phyloP scores from a whole-genome alignment of 139 green algal species.

The Edaphochlamys debaryana region DNA sequence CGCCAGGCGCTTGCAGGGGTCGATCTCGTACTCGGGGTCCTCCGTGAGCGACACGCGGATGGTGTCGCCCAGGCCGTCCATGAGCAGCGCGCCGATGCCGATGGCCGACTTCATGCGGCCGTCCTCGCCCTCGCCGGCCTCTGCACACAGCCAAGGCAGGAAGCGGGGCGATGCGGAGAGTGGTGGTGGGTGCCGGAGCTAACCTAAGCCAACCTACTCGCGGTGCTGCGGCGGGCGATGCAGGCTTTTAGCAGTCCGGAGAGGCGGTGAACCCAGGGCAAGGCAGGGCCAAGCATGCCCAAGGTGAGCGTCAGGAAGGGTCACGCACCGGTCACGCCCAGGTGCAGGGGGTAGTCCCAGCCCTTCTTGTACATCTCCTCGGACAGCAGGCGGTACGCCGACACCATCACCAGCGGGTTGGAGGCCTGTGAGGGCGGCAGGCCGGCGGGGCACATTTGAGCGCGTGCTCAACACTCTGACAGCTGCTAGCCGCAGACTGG shows the following conservation, averaged over 20 bases:
- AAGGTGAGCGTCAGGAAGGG: too few species aligned
- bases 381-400: conserved; percentile 94
- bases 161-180: not conserved
- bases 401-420: conserved; percentile 71
- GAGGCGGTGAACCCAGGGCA: too few species aligned
- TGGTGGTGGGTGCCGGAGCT: not conserved
- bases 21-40: conserved; percentile 97
- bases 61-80: conserved; percentile 98
- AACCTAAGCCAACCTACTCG: too few species aligned
- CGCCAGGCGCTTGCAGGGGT: conserved; percentile 90
- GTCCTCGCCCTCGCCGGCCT: conserved; percentile 97
- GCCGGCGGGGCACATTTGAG: too few species aligned
- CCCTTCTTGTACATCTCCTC: conserved; percentile 92
- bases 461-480: too few species aligned
- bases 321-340: conserved; percentile 90
- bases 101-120: conserved; percentile 98
- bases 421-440: too few species aligned
- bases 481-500: too few species aligned
- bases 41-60: conserved; percentile 94
- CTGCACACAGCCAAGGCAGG: conserved; percentile 38
- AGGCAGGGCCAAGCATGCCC: too few species aligned
- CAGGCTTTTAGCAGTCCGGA: too few species aligned
- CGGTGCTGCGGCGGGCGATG: too few species aligned
- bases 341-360: conserved; percentile 98
- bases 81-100: conserved; percentile 96